Conservation (phyloP, 805 yeast species). For the Ascoidea rubescens region DNA sequence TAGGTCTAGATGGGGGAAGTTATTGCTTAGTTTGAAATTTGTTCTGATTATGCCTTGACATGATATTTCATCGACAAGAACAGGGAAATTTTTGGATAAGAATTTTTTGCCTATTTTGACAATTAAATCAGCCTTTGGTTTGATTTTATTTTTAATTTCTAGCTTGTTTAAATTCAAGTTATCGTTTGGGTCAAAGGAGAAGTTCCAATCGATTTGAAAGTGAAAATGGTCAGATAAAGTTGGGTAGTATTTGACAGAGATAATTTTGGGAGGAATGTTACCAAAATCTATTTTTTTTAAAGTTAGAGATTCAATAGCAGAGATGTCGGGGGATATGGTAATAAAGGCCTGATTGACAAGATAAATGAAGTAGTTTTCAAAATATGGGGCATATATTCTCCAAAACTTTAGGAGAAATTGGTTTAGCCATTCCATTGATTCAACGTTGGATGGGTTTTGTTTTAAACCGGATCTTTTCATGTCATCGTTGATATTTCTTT, state of each 20-base stretch:
- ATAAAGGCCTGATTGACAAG: conserved; percentile 52
- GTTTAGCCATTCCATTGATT: conserved; percentile 75
- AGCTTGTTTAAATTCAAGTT: conserved; percentile 72
- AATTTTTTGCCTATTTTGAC: conserved; percentile 73
- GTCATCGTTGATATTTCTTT: conserved; percentile 63
- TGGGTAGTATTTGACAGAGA: conserved; percentile 49
- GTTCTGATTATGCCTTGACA: conserved; percentile 49
- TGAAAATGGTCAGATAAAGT: conserved; percentile 52
- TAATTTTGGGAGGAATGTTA: conserved; percentile 65
- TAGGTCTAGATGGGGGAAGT: conserved; percentile 63
- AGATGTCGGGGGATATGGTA: conserved; percentile 64
- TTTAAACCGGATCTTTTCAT: conserved; percentile 50
- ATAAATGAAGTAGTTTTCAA: conserved; percentile 59
- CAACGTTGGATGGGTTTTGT: conserved; percentile 45
- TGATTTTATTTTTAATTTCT: conserved; percentile 54
- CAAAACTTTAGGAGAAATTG: conserved; percentile 68
- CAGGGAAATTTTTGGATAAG: conserved; percentile 63
- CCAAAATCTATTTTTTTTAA: conserved; percentile 73
- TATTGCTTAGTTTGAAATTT: conserved; percentile 43
- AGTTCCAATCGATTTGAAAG: conserved; percentile 76
- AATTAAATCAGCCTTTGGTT: conserved; percentile 73
- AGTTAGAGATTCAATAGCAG: conserved; percentile 58
- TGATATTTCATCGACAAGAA: conserved; percentile 70
- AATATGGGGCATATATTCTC: conserved; percentile 81
- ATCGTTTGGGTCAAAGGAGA: conserved; percentile 70